phyloP scores from a whole-genome alignment of 208 protist genomes.

The Leptomonas pyrrhocoris region DNA sequence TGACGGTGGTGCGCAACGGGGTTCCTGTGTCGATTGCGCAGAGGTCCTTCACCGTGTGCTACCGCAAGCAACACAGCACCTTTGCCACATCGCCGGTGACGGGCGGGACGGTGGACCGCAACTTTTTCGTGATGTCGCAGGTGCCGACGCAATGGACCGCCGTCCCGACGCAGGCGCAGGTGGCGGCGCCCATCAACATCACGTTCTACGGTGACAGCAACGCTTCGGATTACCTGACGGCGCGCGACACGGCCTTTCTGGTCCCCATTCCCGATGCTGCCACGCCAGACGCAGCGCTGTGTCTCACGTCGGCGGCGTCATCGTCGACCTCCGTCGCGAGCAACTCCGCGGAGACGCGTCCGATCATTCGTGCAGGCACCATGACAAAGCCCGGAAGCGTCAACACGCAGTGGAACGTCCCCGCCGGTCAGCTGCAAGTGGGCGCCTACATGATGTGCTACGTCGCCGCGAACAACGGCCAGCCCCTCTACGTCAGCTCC shows the following conservation, averaged over 20 bases:
- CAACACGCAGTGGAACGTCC: constrained; percentile 76
- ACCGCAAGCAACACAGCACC: constrained; percentile 50
- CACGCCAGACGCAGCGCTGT: constrained; percentile 13
- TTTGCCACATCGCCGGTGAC: constrained; percentile 72
- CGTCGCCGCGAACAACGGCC: constrained; percentile 50
- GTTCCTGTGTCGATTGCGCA: constrained; percentile 1
- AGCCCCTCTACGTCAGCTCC: constrained; percentile 57
- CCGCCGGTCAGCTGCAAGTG: constrained; percentile 29
- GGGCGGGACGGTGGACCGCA: constrained; percentile 49
- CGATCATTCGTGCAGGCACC: constrained; percentile 6
- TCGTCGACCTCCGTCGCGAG: not conserved
- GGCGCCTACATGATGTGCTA: constrained; percentile 87
- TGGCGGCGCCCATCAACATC: constrained; percentile 46
- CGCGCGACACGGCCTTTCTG: constrained; percentile 64
- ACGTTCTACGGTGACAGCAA: constrained; percentile 56
- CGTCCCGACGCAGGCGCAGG: constrained; percentile 60
- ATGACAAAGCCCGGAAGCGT: constrained; percentile 36
- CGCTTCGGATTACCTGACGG: constrained; percentile 46
- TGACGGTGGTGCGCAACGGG: constrained; percentile 8
- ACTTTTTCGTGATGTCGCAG: constrained; percentile 48
- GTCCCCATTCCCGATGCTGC: constrained; percentile 30
- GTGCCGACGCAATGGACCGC: constrained; percentile 60
- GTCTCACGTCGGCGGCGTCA: not conserved
- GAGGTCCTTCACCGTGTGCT: constrained; percentile 74
- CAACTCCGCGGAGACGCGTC: not conserved